Conservation (phyloP, 441 rosid species). For the Sinapis alba region DNA sequence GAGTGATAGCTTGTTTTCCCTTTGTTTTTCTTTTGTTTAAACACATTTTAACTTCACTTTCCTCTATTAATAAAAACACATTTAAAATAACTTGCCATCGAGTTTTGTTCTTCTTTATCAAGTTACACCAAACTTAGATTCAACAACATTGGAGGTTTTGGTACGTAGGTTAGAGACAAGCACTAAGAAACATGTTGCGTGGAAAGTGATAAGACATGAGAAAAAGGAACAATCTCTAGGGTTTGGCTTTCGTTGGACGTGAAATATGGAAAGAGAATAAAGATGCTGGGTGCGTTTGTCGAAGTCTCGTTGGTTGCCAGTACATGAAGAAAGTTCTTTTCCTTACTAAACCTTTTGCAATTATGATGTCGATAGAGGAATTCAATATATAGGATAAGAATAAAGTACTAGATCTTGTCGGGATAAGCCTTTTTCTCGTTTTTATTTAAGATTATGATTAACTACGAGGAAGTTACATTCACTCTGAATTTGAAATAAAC, state of each 20-base stretch:
- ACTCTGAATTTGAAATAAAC: background rate
- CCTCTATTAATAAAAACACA: no score
- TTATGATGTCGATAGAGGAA: conserved; percentile 29
- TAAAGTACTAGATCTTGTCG: conserved; percentile 37
- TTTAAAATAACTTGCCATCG: no score
- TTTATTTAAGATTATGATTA: background rate
- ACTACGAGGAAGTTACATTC: background rate
- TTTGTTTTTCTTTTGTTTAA: no score
- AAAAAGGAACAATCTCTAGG: conserved; percentile 20
- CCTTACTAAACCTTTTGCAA: conserved; percentile 18
- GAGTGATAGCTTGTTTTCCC: no score
- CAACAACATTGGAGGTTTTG: conserved; percentile 13
- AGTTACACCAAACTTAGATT: no score
- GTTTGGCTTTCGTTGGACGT: conserved; percentile 33
- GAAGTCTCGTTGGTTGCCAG: conserved; percentile 31
- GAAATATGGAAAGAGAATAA: conserved; percentile 26
- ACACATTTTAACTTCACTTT: no score
- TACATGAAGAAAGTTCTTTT: conserved; percentile 31
- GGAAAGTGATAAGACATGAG: conserved; percentile 28
- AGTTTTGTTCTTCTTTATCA: no score
- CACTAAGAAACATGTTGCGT: conserved; percentile 25
- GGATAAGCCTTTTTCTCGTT: conserved; percentile 4
- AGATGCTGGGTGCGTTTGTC: conserved; percentile 25
- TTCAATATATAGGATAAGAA: conserved; percentile 28
- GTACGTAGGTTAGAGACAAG: conserved; percentile 30